Evolutionary conservation across 148 eudicot genomes (phyloP).

Genomic region (Pharnaceum exiguum): DNA sequence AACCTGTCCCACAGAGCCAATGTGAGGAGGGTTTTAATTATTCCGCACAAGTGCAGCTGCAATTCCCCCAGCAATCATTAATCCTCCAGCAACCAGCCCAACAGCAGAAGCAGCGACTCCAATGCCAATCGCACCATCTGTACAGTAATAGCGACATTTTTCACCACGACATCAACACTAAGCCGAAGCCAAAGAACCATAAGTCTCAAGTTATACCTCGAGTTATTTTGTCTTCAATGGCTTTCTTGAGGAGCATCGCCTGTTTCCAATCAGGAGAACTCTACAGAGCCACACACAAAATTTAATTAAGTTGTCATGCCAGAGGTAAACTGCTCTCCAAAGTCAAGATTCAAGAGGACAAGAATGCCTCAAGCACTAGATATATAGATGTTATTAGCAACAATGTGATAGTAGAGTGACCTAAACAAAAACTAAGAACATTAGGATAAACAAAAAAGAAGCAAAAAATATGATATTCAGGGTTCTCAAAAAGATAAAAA

Average conservation of each 20-base stretch:
- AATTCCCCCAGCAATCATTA: constrained; percentile 19
- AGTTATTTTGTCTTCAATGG: constrained; percentile 32
- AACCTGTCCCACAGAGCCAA: not conserved
- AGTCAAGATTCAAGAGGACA: too few species aligned
- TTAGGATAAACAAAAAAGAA: too few species aligned
- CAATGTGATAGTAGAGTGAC: too few species aligned
- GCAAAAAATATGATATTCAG: too few species aligned
- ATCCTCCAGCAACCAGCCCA: constrained; percentile 22
- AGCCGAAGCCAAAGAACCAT: not conserved
- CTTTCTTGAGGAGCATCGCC: constrained; percentile 26
- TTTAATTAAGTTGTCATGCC: too few species aligned
- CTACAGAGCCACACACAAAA: constrained; percentile 16
- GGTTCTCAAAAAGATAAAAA: too few species aligned
- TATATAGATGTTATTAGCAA: too few species aligned
- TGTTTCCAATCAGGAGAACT: constrained; percentile 47
- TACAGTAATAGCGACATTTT: too few species aligned
- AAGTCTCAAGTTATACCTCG: constrained; percentile 18
- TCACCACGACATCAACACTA: not conserved
- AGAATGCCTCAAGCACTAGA: too few species aligned
- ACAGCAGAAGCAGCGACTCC: constrained; percentile 32
- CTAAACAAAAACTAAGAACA: too few species aligned
- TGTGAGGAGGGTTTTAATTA: constrained; percentile 1
- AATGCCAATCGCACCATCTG: constrained; percentile 42
- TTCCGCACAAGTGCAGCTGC: constrained; percentile 28
- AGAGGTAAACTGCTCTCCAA: not conserved